phyloP scores from a whole-genome alignment of 139 green algal genomes.

The Haematococcus lacustris region DNA sequence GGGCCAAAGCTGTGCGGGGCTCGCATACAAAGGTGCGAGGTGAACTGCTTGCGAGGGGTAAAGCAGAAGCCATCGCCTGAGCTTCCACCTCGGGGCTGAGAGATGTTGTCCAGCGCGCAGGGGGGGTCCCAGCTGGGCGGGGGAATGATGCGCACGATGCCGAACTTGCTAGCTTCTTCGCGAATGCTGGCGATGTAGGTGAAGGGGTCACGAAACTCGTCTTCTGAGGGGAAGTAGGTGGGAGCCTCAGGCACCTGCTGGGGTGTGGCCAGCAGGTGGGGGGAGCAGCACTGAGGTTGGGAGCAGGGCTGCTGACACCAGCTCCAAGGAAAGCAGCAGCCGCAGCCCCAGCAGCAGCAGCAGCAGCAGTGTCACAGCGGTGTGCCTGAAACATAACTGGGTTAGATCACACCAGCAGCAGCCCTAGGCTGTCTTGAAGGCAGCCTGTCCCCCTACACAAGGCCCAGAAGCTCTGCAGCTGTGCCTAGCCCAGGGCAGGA shows the following conservation, averaged over 20 bases:
- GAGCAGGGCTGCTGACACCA: background rate
- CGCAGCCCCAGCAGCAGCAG: background rate
- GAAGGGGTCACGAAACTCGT: constrained; percentile 77
- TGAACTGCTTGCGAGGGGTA: constrained; percentile 29
- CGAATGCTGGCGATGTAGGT: constrained; percentile 70
- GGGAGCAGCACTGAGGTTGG: background rate
- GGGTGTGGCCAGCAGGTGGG: background rate
- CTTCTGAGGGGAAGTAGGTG: constrained; percentile 61
- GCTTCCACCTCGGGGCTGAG: background rate
- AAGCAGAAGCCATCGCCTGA: constrained; percentile 3
- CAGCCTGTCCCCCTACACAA: too few relatives aligned
- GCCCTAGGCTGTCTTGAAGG: too few relatives aligned
- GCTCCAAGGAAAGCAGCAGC: background rate
- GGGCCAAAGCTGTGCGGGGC: constrained; percentile 4
- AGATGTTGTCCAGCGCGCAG: constrained; percentile 14
- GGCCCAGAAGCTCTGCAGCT: too few relatives aligned
- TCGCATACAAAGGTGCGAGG: constrained; percentile 38
- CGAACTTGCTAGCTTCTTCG: constrained; percentile 50
- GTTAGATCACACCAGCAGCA: too few relatives aligned
- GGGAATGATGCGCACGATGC: constrained; percentile 84
- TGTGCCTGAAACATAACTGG: too few relatives aligned
- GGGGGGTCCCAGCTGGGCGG: constrained; percentile 58
- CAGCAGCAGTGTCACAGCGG: too few relatives aligned
- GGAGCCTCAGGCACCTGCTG: constrained; percentile 43
- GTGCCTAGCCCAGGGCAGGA: too few relatives aligned